Percentiles rank a stretch among this genome's conserved stretches.
Evolutionary conservation across 805 yeast species (phyloP).

Genomic region (Myxozyma kluyveri): DNA sequence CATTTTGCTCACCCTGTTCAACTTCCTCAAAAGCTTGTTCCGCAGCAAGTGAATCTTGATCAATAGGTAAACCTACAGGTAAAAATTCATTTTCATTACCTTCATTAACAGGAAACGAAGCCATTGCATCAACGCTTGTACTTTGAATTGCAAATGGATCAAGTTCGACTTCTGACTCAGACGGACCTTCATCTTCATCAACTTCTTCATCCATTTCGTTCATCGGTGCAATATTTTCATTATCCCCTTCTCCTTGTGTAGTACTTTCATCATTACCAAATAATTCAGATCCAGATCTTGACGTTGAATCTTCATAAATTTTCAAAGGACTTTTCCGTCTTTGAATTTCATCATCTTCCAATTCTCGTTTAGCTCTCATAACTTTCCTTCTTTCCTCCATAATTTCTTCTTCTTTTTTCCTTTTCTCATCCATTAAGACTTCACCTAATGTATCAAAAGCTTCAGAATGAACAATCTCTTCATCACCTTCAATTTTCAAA

Average conservation of each 20-base stretch:
- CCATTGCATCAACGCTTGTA: neutral
- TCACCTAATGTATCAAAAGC: slow-evolving; percentile 20
- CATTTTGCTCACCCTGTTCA: neutral
- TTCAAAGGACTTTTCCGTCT: slow-evolving; percentile 5
- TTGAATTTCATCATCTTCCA: neutral
- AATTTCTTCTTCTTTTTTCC: slow-evolving; percentile 12
- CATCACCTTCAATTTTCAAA: slow-evolving; percentile 10
- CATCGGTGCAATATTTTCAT: slow-evolving; percentile 12
- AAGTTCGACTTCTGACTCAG: neutral
- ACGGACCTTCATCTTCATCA: neutral
- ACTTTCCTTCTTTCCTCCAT: neutral
- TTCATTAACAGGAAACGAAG: neutral
- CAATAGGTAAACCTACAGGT: neutral
- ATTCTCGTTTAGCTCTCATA: slow-evolving; percentile 3
- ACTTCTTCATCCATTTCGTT: neutral
- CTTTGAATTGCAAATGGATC: neutral
- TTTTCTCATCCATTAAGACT: slow-evolving; percentile 14
- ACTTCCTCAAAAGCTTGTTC: neutral
- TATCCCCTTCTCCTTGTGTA: slow-evolving; percentile 8
- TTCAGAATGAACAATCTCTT: slow-evolving; percentile 15
- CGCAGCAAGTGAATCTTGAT: neutral
- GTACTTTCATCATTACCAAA: slow-evolving; percentile 6
- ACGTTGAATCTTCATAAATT: slow-evolving; percentile 14
- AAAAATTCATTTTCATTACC: no score
- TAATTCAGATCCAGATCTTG: slow-evolving; percentile 17